Percentiles rank a stretch among this genome's conserved stretches.
Conservation (phyloP, 75 land plant species). For the Azolla pinnata region DNA sequence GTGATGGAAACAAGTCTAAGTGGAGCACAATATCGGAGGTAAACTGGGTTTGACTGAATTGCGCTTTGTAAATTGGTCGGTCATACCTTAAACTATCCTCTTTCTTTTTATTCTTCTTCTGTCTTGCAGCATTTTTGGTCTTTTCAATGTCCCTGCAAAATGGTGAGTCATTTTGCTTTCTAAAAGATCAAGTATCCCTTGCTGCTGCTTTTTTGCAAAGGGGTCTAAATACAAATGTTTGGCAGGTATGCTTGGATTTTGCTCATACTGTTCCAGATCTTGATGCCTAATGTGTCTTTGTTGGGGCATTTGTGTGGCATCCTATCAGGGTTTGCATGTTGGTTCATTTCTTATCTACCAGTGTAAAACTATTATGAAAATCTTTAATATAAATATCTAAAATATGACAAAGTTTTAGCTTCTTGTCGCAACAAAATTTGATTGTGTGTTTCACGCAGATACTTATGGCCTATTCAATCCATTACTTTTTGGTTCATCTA, state of each 20-base stretch:
- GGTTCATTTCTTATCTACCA: slow-evolving; percentile 18
- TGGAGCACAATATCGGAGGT: slow-evolving; percentile 79
- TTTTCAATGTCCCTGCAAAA: slow-evolving; percentile 84
- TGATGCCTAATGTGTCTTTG: slow-evolving; percentile 81
- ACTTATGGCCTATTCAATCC: slow-evolving; percentile 68
- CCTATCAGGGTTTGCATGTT: slow-evolving; percentile 93
- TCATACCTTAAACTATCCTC: not conserved
- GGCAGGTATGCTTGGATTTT: slow-evolving; percentile 90
- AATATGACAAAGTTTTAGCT: no score
- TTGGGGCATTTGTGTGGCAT: slow-evolving; percentile 97
- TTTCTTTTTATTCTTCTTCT: not conserved
- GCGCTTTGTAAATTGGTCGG: slow-evolving; percentile 5
- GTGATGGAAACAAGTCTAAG: slow-evolving; percentile 89
- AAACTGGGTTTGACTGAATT: no score
- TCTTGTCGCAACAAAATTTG: no score
- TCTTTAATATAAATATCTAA: no score
- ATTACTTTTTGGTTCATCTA: slow-evolving; percentile 52
- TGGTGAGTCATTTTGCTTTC: slow-evolving; percentile 34
- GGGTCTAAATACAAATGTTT: not conserved
- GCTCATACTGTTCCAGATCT: slow-evolving; percentile 70
- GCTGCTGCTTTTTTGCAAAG: not conserved
- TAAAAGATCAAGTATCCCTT: not conserved
- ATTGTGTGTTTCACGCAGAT: slow-evolving; percentile 45
- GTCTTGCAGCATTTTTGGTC: slow-evolving; percentile 83
- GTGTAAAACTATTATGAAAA: no score